These are phyloP conservation scores for Lasiodiplodia gonubiensis DNA, from an alignment of 2,329 filamentous ascomycete genomes.

Conservation along the genomic window DNA sequence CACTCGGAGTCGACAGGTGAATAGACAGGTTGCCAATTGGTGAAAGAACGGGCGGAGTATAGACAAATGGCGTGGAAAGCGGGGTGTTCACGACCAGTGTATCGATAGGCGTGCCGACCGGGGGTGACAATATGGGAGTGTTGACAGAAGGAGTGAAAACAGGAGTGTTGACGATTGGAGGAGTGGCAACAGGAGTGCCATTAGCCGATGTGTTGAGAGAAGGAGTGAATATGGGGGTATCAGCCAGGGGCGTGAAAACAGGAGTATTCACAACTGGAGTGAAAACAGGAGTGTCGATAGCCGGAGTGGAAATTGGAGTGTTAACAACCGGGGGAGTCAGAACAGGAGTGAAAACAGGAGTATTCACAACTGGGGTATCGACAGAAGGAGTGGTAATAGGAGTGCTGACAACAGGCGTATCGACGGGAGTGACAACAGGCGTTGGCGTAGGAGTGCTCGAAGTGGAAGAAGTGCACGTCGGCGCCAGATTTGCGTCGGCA, in stretches of 20 bases:
- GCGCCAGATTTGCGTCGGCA: neutral
- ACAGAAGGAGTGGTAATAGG: constrained; percentile 5
- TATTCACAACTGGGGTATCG: neutral
- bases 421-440: neutral
- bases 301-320: neutral
- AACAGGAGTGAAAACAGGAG: neutral
- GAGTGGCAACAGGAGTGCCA: neutral
- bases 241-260: neutral
- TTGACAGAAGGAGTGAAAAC: neutral
- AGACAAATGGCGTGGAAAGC: neutral
- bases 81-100: neutral
- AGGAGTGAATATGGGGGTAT: neutral
- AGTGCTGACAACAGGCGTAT: neutral
- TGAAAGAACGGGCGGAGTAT: neutral
- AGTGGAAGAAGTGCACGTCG: constrained; percentile 15
- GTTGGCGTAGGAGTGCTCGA: neutral
- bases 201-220: neutral
- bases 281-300: neutral
- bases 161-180: neutral
- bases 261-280: neutral
- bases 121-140: too few relatives aligned
- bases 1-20: neutral
- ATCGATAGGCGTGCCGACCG: too few relatives aligned
- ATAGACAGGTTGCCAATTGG: neutral
- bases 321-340: neutral